Conservation (phyloP, 495 filamentous ascomycete genomes). For the Tetracladium marchalianum region DNA sequence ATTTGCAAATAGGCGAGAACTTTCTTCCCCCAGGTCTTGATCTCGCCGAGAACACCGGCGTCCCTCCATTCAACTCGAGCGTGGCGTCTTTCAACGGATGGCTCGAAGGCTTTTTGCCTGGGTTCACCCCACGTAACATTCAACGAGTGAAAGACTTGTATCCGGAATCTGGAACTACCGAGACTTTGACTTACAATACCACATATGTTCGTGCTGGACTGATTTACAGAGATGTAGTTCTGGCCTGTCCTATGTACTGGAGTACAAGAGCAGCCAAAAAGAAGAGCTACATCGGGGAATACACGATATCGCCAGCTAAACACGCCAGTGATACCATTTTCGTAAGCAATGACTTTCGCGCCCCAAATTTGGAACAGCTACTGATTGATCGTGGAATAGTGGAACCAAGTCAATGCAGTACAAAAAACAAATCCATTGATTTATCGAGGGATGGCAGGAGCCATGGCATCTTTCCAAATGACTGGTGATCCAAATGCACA, state of each 20-base stretch:
- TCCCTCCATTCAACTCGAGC: slow-evolving; percentile 33
- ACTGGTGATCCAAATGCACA: slow-evolving; percentile 49
- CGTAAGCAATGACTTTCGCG: slow-evolving; percentile 24
- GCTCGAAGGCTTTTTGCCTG: slow-evolving; percentile 42
- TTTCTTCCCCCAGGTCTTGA: slow-evolving; percentile 43
- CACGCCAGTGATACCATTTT: slow-evolving; percentile 51
- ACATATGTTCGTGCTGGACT: slow-evolving; percentile 39
- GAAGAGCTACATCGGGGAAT: slow-evolving; percentile 45
- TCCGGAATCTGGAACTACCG: slow-evolving; percentile 30
- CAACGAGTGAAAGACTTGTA: slow-evolving; percentile 32
- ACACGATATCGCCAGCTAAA: slow-evolving; percentile 46
- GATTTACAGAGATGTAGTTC: slow-evolving; percentile 47
- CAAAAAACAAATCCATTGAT: slow-evolving; percentile 41
- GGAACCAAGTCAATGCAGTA: slow-evolving; percentile 45
- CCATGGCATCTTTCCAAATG: slow-evolving; percentile 49
- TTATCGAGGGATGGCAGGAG: slow-evolving; percentile 48
- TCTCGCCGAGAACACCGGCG: slow-evolving; percentile 18
- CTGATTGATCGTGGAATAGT: slow-evolving; percentile 26
- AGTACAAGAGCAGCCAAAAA: slow-evolving; percentile 33
- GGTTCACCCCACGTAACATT: slow-evolving; percentile 29
- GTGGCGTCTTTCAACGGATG: slow-evolving; percentile 35
- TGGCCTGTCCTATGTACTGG: slow-evolving; percentile 52
- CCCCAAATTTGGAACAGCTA: background rate
- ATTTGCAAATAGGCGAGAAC: slow-evolving; percentile 28
- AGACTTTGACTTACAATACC: slow-evolving; percentile 32